These are phyloP conservation scores for Acanthamoeba culbertsoni DNA, from an alignment of 208 protist species.

Conservation along the genomic window DNA sequence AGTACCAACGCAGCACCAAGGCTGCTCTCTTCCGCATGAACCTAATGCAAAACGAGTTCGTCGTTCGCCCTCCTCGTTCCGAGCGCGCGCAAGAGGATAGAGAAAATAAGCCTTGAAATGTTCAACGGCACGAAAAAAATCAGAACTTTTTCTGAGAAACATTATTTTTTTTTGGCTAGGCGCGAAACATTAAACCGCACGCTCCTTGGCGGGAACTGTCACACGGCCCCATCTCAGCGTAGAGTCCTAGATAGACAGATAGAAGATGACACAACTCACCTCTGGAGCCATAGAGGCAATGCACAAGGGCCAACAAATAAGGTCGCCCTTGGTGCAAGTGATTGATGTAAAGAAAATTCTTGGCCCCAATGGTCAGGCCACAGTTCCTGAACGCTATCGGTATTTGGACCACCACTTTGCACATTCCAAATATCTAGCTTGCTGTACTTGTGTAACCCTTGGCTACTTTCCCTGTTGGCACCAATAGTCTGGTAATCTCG, in stretches of 20 bases:
- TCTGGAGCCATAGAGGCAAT: not conserved
- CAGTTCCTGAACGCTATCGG: conserved; percentile 9
- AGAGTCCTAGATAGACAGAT: not conserved
- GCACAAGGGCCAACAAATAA: conserved; percentile 28
- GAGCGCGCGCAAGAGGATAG: not conserved
- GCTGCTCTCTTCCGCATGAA: conserved; percentile 75
- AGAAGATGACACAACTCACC: not conserved
- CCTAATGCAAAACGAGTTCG: conserved; percentile 70
- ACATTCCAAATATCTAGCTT: too few relatives aligned
- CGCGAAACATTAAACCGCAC: not conserved
- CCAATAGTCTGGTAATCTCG: conserved; percentile 62
- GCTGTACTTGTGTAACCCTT: too few relatives aligned
- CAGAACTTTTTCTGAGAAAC: not conserved
- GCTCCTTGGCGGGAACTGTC: not conserved
- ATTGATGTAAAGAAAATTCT: conserved; percentile 47
- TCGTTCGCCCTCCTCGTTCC: conserved; percentile 28
- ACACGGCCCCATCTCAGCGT: not conserved
- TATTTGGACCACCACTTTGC: not conserved
- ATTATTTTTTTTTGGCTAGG: not conserved
- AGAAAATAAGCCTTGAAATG: too few relatives aligned
- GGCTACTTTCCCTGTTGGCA: not conserved
- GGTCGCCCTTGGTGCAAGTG: conserved; percentile 30
- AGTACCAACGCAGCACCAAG: conserved; percentile 70
- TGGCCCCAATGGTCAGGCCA: conserved; percentile 40
- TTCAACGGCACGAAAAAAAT: too few relatives aligned